phyloP scores from a whole-genome alignment of 2,329 filamentous ascomycete species.

The Cercospora berteroae region DNA sequence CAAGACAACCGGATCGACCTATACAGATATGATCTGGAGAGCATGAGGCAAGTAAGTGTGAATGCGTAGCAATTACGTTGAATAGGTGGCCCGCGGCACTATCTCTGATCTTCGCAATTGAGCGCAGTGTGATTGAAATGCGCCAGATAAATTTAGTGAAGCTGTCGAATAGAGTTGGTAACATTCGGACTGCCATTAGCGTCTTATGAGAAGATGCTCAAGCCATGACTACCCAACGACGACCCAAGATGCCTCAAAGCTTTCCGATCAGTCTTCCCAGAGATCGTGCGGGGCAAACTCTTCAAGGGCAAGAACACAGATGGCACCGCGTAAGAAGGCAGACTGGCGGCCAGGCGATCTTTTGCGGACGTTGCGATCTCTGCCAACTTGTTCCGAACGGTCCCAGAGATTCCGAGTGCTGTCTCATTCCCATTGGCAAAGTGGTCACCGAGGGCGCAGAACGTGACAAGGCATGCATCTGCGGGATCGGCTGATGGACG shows the following conservation, averaged over 20 bases:
- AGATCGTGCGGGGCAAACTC: neutral
- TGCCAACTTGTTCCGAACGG: neutral
- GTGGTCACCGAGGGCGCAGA: neutral
- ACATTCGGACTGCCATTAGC: no score
- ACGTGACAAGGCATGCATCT: neutral
- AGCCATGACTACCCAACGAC: neutral
- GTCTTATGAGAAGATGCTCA: neutral
- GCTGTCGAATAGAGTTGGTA: no score
- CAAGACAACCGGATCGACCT: no score
- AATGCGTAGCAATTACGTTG: no score
- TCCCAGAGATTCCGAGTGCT: neutral
- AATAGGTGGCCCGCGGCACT: no score
- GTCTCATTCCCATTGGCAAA: neutral
- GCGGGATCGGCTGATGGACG: neutral
- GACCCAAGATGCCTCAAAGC: neutral
- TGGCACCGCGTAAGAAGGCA: neutral
- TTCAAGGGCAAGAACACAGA: neutral
- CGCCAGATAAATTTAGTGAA: no score
- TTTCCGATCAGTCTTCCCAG: neutral
- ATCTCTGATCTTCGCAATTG: no score
- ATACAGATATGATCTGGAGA: no score
- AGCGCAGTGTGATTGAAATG: no score
- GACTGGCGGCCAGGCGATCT: neutral
- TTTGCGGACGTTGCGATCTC: neutral
- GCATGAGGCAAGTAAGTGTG: no score